A percentile compares a stretch with the other conserved stretches of the same genome.
phyloP scores from a whole-genome alignment of 768 basidiomycete species.

The Boletus subcaerulescens region DNA sequence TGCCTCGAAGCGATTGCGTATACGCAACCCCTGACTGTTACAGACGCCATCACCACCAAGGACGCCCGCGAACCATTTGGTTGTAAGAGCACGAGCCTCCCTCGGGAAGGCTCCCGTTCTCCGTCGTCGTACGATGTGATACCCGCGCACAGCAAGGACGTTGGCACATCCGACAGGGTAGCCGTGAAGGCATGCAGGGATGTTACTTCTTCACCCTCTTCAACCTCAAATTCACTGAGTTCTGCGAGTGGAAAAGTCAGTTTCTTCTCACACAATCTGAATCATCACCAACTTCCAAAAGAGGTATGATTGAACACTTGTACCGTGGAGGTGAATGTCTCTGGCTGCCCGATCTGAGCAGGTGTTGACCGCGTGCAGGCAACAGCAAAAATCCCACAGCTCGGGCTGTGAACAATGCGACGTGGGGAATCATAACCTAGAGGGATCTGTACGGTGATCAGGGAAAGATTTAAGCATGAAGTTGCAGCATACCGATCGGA shows the following conservation, averaged over 20 bases:
- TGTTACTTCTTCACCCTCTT: slow-evolving; percentile 60
- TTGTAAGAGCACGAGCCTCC: slow-evolving; percentile 59
- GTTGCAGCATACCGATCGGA: slow-evolving; percentile 57
- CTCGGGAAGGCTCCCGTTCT: slow-evolving; percentile 52
- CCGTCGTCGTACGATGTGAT: slow-evolving; percentile 39
- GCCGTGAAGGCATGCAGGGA: slow-evolving; percentile 40
- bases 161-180: slow-evolving; percentile 28
- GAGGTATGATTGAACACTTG: slow-evolving; percentile 62
- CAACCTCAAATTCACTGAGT: slow-evolving; percentile 30
- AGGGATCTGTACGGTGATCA: slow-evolving; percentile 46
- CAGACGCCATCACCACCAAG: slow-evolving; percentile 38
- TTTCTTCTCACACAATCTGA: background rate
- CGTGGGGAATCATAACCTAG: slow-evolving; percentile 73
- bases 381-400: slow-evolving; percentile 60
- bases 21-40: slow-evolving; percentile 60
- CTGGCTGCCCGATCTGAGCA: slow-evolving; percentile 48
- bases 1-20: slow-evolving; percentile 55
- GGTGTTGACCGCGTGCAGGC: slow-evolving; percentile 57
- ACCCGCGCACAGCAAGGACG: slow-evolving; percentile 50
- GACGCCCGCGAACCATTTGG: slow-evolving; percentile 24
- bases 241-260: slow-evolving; percentile 15
- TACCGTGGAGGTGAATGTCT: slow-evolving; percentile 52
- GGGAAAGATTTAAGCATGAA: background rate
- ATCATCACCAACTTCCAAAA: slow-evolving; percentile 54
- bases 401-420: slow-evolving; percentile 58